Evolutionary conservation across 805 yeast species (phyloP), one percentile per base, ranked within the genome.

Genomic region (Candida chilensis): DNA sequence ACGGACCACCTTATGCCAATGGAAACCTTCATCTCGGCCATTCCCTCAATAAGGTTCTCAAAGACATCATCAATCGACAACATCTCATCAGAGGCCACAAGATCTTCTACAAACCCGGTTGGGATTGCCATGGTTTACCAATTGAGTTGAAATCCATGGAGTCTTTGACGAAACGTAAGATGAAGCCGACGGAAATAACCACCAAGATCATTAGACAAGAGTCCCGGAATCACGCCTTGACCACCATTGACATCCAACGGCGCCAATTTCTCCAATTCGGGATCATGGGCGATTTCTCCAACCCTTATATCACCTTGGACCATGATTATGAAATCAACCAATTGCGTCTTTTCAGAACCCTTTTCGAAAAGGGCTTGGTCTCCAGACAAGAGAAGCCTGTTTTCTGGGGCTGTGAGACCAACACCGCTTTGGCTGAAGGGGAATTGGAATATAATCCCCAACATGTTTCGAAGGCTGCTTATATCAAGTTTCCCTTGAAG

Each of bases 91-190:
- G 63, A 22, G 83, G 86, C 11, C 66, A 74, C 36, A 64, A 67
- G 29, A 74, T 92, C 3, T 64, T 68, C 31, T 92, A 84, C 45
- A 66, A 67, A 25, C 96, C 97, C 1, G 99, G 99, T 1, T 92
- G 98, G 97, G 99, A 92, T 51, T 92, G 98, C 48, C 99, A 92
- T 57, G 99, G 99, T 0, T 60, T 92, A 22, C 99, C 99, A 1
- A 92, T 92, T 38, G 99, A 92, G 52, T 63, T 85, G 48, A 88
- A 87, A 44, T 94, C 94, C 0, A 52, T 85, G 15, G 51, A 69
- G 52, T 41, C 68, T 56, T 36, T 53, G 53, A 28, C 60, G 40
- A 45, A 52, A 45, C 37, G 41, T 32, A 31, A 48, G 28, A 1
- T 46, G 17, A 44, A 41, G 31, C 31, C 16, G 3, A 18, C 46